Evolutionary conservation across 345 rosid genomes (phyloP).

Genomic region (Eucalyptus erythrocorys): DNA sequence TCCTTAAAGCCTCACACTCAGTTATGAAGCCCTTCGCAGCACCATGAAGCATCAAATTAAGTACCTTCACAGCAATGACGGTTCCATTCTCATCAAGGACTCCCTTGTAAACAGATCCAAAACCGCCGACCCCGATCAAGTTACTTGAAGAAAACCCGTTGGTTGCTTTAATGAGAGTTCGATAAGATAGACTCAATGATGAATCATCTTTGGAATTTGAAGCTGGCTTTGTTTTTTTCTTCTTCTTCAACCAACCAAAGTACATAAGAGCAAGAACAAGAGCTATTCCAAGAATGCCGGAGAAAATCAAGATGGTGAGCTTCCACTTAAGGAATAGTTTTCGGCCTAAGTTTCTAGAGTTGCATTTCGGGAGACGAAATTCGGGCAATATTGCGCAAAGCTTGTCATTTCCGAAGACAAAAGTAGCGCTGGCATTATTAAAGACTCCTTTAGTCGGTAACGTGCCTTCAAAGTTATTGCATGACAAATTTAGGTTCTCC

Average conservation of each 20-base stretch:
- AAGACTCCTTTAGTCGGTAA: conserved; percentile 9
- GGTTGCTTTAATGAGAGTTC: not conserved
- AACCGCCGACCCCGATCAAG: not conserved
- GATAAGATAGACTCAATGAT: not conserved
- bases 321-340: not conserved
- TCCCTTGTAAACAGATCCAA: not conserved
- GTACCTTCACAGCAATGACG: not conserved
- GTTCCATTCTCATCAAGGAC: not conserved
- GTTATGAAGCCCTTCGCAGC: not conserved
- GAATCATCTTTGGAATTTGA: not conserved
- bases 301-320: not conserved
- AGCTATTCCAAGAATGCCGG: not conserved
- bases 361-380: not conserved
- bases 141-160: not conserved
- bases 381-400: conserved; percentile 1
- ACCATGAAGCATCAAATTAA: not conserved
- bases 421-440: not conserved
- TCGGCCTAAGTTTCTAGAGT: accelerated
- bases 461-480: conserved; percentile 5
- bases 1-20: not conserved
- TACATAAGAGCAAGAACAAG: not conserved
- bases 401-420: conserved; percentile 2
- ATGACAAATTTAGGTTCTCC: conserved; percentile 3
- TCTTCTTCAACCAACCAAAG: not conserved
- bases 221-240: not conserved